Percentiles rank a stretch among this genome's conserved stretches.
These are phyloP conservation scores for Alternaria rosae DNA, from an alignment of 2,329 filamentous ascomycete species.

Conservation along the genomic window DNA sequence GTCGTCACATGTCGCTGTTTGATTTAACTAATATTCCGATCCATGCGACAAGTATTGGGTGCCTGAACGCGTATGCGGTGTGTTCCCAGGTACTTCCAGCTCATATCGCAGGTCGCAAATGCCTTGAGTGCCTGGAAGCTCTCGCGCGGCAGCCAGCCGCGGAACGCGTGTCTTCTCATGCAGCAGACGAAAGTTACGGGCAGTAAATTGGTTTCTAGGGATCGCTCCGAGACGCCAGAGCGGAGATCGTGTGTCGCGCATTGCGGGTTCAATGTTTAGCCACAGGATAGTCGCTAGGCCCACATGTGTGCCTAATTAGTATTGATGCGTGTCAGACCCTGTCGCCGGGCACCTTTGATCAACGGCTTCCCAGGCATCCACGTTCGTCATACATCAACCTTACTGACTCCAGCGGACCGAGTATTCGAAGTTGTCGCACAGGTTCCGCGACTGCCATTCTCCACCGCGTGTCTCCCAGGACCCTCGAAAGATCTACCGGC, in stretches of 20 bases:
- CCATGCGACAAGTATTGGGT: background rate
- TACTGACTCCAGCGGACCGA: background rate
- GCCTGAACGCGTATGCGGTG: background rate
- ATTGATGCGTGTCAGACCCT: background rate
- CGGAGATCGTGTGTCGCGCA: background rate
- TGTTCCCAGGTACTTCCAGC: background rate
- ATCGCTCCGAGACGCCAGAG: background rate
- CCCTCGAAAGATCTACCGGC: background rate
- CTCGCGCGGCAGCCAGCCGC: too few species aligned
- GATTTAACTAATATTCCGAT: background rate
- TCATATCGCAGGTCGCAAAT: background rate
- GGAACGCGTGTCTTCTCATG: background rate
- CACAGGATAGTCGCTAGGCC: conserved; percentile 5
- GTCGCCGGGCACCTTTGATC: background rate
- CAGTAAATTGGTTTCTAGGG: background rate
- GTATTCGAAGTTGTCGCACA: background rate
- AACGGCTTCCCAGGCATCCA: conserved; percentile 7
- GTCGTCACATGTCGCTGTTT: background rate
- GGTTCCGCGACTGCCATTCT: background rate
- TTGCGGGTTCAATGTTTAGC: conserved; percentile 6
- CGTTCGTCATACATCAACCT: conserved; percentile 2
- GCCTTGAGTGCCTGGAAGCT: background rate
- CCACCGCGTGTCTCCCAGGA: background rate
- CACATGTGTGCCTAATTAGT: conserved; percentile 2
- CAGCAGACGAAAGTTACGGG: background rate